Evolutionary conservation across 2,329 filamentous ascomycete species (phyloP).

Genomic region (Graphilbum ipis-grandicollis): DNA sequence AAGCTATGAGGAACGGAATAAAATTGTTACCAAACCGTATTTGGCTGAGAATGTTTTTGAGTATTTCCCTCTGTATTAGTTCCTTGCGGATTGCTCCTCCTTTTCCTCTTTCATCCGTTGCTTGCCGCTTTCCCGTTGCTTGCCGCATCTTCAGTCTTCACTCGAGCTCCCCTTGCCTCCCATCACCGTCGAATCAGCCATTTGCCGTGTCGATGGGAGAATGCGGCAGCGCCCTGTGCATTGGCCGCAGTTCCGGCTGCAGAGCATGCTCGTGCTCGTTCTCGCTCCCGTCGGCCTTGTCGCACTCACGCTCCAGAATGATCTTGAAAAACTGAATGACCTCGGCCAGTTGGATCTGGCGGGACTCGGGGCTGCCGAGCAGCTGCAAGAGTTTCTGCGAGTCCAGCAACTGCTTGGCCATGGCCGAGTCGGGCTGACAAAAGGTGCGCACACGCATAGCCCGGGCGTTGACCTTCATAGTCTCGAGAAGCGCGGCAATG

Average conservation of each 20-base stretch:
- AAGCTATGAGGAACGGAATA: too few species aligned
- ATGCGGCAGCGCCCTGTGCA: too few species aligned
- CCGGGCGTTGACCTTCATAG: conserved; percentile 34
- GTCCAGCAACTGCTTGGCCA: conserved; percentile 40
- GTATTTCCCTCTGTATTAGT: too few species aligned
- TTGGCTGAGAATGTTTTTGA: too few species aligned
- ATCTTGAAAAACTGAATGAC: conserved; percentile 36
- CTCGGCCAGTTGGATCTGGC: conserved; percentile 29
- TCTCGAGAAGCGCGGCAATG: conserved; percentile 29
- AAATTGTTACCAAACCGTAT: too few species aligned
- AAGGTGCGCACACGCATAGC: conserved; percentile 35
- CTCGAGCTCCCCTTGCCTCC: too few species aligned
- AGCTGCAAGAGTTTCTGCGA: conserved; percentile 31
- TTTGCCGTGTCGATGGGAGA: too few species aligned
- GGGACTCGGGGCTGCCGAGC: conserved; percentile 24
- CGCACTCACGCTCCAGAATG: conserved; percentile 27
- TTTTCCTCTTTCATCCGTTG: too few species aligned
- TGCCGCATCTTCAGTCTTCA: too few species aligned
- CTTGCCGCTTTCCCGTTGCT: too few species aligned
- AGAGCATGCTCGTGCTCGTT: conserved; percentile 1
- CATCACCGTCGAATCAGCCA: too few species aligned
- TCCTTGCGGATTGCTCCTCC: too few species aligned
- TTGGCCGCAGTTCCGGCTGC: neutral
- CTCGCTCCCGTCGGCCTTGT: neutral
- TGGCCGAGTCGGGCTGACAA: conserved; percentile 39